Evolutionary conservation across 805 yeast genomes (phyloP).

Genomic region (Candida easanensis): DNA sequence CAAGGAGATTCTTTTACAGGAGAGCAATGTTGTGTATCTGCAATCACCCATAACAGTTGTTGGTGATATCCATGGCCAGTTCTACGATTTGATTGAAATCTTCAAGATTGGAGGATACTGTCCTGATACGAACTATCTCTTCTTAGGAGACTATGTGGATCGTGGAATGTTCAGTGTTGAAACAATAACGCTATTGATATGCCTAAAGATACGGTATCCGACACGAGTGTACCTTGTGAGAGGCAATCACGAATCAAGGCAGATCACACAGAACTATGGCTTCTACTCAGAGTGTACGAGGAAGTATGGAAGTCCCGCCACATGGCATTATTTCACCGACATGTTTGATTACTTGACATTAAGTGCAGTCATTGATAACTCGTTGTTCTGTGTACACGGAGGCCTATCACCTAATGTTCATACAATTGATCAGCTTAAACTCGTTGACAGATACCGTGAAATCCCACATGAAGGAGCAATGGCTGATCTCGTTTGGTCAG

Average conservation of each 20-base stretch:
- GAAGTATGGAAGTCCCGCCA: constrained; percentile 77
- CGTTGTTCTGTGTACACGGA: constrained; percentile 94
- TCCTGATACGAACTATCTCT: constrained; percentile 90
- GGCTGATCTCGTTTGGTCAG: constrained; percentile 99
- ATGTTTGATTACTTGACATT: constrained; percentile 87
- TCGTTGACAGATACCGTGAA: constrained; percentile 88
- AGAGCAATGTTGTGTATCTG: constrained; percentile 84
- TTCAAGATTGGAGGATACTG: constrained; percentile 91
- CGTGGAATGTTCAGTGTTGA: constrained; percentile 93
- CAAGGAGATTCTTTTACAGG: constrained; percentile 75
- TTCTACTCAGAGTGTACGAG: constrained; percentile 92
- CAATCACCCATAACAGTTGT: constrained; percentile 90
- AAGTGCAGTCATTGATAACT: constrained; percentile 86
- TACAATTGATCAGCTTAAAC: constrained; percentile 84
- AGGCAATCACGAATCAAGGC: constrained; percentile 96
- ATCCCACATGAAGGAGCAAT: constrained; percentile 99
- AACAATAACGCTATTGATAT: constrained; percentile 79
- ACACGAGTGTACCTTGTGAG: constrained; percentile 75
- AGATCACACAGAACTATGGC: constrained; percentile 96
- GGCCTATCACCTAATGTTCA: constrained; percentile 95
- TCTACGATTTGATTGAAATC: constrained; percentile 88
- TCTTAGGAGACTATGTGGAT: constrained; percentile 95
- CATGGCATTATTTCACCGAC: constrained; percentile 90
- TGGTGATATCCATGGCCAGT: constrained; percentile 98
- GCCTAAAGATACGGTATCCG: constrained; percentile 86